Base-by-base conservation (phyloP, 306 rosid genomes). In the Inga oerstediana region DNA sequence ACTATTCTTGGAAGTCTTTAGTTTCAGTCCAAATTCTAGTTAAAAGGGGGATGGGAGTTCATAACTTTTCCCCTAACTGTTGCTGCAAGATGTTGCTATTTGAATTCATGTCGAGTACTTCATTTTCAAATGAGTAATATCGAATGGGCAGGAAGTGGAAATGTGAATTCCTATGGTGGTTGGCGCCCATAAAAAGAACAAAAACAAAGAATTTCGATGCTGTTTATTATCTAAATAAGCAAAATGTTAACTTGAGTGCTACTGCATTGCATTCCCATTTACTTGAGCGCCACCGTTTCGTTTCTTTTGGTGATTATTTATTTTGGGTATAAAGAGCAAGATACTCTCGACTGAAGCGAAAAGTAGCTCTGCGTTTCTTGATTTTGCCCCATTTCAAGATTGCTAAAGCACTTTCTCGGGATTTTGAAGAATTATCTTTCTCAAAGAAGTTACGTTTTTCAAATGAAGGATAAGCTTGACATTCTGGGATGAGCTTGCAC, bases 401-500 rank as follows among this genome's bases (percentile, higher is more conserved):
- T 61, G 37, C 49, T 20, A 62, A 61, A 45, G 16, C 15, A n/a
- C n/a, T 27, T 41, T 41, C 32, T 35, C 43, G 24, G 48, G 9
- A 45, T 56, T 16, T 58, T 14, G 45, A 41, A 69, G 46, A 24
- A 56, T n/a, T 58, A 1, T 75, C 72, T 75, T 58, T 80, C 74
- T 68, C 9, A 37, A 67, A 22, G 80, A 34, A 52, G 84, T 62
- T 62, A 20, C 19, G 37, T 13, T 46, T 48, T 67, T 69, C 43
- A 41, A 44, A 78, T 86, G 24, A 85, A 92, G 97, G 94, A 84
- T 93, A 66, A 84, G 64, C 85, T 73, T 96, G 87, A 91, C 97
- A 8, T 96, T 96, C 85, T 96, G 97, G 99, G 97, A 93, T 77
- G 98, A 92, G 62, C 86, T 93, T 46, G 98, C 97, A 0, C 91